Conservation (phyloP, 2,329 filamentous ascomycete genomes). For the Diatrype stigma region DNA sequence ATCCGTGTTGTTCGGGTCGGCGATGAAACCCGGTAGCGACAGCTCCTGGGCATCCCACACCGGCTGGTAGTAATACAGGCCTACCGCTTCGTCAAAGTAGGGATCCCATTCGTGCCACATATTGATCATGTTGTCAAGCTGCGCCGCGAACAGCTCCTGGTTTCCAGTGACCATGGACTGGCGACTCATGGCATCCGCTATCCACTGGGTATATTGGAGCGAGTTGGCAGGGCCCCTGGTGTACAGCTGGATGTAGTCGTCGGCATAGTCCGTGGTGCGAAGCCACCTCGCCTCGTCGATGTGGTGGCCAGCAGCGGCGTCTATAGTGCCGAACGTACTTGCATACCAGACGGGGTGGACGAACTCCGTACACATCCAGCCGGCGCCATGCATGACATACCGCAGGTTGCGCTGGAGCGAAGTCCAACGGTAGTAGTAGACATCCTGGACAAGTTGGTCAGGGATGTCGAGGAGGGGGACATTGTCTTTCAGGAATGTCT, state of each 20-base stretch:
- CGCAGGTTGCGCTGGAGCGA: constrained; percentile 37
- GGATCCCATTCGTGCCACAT: constrained; percentile 36
- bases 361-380: constrained; percentile 40
- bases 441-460: constrained; percentile 35
- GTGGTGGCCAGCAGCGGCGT: constrained; percentile 34
- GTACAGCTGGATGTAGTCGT: constrained; percentile 36
- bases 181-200: constrained; percentile 30
- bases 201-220: constrained; percentile 34
- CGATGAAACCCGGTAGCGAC: constrained; percentile 35
- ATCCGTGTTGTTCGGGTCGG: constrained; percentile 26
- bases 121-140: constrained; percentile 36
- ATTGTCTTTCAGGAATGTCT: constrained; percentile 29
- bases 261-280: constrained; percentile 31
- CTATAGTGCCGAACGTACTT: constrained; percentile 25
- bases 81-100: constrained; percentile 28
- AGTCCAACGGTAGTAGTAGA: constrained; percentile 42
- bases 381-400: constrained; percentile 34
- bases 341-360: constrained; percentile 35
- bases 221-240: constrained; percentile 33
- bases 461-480: constrained; percentile 41
- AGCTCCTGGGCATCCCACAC: constrained; percentile 40
- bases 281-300: constrained; percentile 37
- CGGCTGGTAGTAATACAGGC: constrained; percentile 38
- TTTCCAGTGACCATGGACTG: constrained; percentile 36
- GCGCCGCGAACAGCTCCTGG: constrained; percentile 28